A percentile compares a stretch with the other conserved stretches of the same genome.
Evolutionary conservation across 1,284 basidiomycete genomes (phyloP).

Genomic region (Cryptococcus neoformans): DNA sequence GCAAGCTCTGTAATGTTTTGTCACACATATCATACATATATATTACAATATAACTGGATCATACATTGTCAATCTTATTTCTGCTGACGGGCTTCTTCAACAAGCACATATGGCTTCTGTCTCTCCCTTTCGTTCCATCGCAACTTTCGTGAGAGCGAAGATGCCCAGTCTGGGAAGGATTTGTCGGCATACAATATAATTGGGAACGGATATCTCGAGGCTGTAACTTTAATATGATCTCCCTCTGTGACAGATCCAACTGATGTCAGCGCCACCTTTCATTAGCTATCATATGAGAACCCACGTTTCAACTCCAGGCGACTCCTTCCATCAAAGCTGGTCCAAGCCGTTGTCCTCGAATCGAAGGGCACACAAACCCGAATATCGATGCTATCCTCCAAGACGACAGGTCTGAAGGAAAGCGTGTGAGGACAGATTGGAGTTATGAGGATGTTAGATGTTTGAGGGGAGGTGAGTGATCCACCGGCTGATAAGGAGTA

Average conservation of each 20-base stretch:
- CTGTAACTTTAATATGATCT: constrained; percentile 98
- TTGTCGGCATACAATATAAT: constrained; percentile 91
- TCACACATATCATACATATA: too few species aligned
- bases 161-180: constrained; percentile 98
- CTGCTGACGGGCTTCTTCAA: constrained; percentile 63
- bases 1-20: too few species aligned
- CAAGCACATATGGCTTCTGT: constrained; percentile 96
- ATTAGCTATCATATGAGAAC: constrained; percentile 28
- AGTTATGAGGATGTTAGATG: constrained; percentile 92
- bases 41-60: too few species aligned
- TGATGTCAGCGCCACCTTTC: not conserved
- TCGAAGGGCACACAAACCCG: constrained; percentile 98
- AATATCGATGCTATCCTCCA: constrained; percentile 98
- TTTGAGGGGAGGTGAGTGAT: constrained; percentile 96
- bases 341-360: constrained; percentile 97
- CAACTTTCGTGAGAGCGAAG: constrained; percentile 87
- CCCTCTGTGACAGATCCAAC: constrained; percentile 62
- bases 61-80: too few species aligned
- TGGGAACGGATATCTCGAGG: constrained; percentile 97
- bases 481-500: constrained; percentile 99
- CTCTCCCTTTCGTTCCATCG: constrained; percentile 98
- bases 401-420: constrained; percentile 96
- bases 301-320: constrained; percentile 90
- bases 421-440: constrained; percentile 99
- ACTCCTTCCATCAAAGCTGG: constrained; percentile 95